phyloP scores from a whole-genome alignment of 257 asterid species.

The Thymus quinquecostatus region DNA sequence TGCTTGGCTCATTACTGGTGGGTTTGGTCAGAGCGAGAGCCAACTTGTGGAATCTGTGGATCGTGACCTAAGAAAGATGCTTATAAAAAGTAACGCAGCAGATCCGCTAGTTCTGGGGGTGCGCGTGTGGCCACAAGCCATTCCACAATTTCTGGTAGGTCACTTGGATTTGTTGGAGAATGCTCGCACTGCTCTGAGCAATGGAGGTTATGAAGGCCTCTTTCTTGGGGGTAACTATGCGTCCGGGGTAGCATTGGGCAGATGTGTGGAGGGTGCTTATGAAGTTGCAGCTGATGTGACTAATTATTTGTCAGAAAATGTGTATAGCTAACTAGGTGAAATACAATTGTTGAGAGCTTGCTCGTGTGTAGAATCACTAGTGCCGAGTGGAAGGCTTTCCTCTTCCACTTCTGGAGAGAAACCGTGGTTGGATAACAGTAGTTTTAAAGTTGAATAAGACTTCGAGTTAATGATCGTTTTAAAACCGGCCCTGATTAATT shows the following conservation, averaged over 20 bases:
- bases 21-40: slow-evolving; percentile 62
- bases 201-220: slow-evolving; percentile 65
- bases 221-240: slow-evolving; percentile 91
- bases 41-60: slow-evolving; percentile 91
- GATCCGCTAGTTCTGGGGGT: slow-evolving; percentile 79
- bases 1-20: slow-evolving; percentile 22
- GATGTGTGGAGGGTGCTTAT: slow-evolving; percentile 94
- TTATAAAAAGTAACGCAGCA: slow-evolving; percentile 60
- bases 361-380: slow-evolving; percentile 1
- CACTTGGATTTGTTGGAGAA: slow-evolving; percentile 71
- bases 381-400: not conserved
- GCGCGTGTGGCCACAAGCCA: slow-evolving; percentile 91
- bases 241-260: slow-evolving; percentile 92
- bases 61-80: slow-evolving; percentile 95
- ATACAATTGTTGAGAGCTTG: not conserved
- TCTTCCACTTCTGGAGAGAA: not conserved
- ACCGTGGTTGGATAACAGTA: not conserved
- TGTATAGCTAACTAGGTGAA: slow-evolving; percentile 38
- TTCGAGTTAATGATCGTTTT: no score
- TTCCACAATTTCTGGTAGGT: slow-evolving; percentile 91
- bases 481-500: not conserved
- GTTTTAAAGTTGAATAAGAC: slow-evolving; percentile 20
- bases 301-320: slow-evolving; percentile 58
- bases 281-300: slow-evolving; percentile 76
- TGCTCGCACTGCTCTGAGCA: slow-evolving; percentile 65